phyloP scores from a whole-genome alignment of 2,329 filamentous ascomycete genomes.

The Aspergillus luchuensis region DNA sequence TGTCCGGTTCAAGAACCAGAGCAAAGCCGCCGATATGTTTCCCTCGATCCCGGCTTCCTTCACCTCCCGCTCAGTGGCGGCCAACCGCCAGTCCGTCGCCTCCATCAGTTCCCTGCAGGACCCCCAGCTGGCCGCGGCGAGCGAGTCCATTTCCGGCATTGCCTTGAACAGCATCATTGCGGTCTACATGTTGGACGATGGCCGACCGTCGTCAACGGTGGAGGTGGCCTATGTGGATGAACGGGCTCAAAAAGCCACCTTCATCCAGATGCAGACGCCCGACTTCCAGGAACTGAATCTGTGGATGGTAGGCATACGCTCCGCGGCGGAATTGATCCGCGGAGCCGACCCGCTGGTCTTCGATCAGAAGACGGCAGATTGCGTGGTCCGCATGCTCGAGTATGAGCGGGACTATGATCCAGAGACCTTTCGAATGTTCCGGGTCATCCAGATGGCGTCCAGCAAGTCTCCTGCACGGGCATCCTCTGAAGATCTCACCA shows the following conservation, averaged over 20 bases:
- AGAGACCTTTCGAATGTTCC: constrained; percentile 67
- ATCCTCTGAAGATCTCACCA: constrained; percentile 67
- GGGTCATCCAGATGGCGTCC: constrained; percentile 65
- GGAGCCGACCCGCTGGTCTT: constrained; percentile 55
- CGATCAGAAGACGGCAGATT: constrained; percentile 62
- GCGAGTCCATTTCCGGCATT: constrained; percentile 57
- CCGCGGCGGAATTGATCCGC: constrained; percentile 59
- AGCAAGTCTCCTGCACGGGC: constrained; percentile 58
- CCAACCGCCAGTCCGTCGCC: constrained; percentile 58
- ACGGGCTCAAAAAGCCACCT: constrained; percentile 60
- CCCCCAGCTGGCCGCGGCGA: constrained; percentile 58
- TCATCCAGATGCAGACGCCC: constrained; percentile 65
- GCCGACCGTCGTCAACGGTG: constrained; percentile 65
- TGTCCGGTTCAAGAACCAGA: constrained; percentile 68
- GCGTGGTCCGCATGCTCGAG: constrained; percentile 64
- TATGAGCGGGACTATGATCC: constrained; percentile 70
- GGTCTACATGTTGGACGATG: constrained; percentile 67
- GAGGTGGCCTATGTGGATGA: constrained; percentile 71
- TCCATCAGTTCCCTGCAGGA: constrained; percentile 66
- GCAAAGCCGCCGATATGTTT: constrained; percentile 66
- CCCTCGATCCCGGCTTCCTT: constrained; percentile 51
- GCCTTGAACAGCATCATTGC: constrained; percentile 68
- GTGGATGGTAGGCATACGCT: constrained; percentile 66
- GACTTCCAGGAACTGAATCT: constrained; percentile 66
- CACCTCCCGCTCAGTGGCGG: constrained; percentile 41